Base-by-base conservation (phyloP, 2,329 filamentous ascomycete species). In the Neocucurbitaria cava region DNA sequence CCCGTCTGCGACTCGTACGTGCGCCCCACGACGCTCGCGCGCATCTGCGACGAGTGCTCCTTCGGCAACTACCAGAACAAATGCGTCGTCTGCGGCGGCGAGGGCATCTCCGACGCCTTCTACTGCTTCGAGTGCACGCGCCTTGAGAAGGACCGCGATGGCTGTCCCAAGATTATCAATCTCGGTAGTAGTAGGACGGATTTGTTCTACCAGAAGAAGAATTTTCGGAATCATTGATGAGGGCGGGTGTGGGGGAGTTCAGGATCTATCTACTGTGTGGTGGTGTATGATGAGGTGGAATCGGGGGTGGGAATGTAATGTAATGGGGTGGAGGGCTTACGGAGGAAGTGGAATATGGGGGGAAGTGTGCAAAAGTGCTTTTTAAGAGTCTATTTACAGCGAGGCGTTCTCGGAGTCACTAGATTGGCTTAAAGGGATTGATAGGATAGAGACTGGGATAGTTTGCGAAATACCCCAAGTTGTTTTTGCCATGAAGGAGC, bases 41-140 rank as follows among this genome's bases (percentile, higher is more conserved):
- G 94, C 72, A 98, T 99, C 81, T 99, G 95, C 83, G 95, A 99
- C 82, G 95, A 99, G 81, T 99, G 95, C 84, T 93, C 91, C 76
- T 99, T 99, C 77, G 95, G 95, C 74, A 99, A 99, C 84, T 99
- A 97, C 83, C 95, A 98, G 81, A 99, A 99, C 83, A 99, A 99
- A 79, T 99, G 95, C 76, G 92, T 99, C 66, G 95, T 99, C 39
- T 99, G 95, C 79, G 95, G 95, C 76, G 95, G 95, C 68, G 95
- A 98, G 80, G 95, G 95, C 26, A 99, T 99, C 76, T 95, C 90
- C 30, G 95, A 99, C 76, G 95, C 95, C 45, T 98, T 98, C 78
- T 99, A 99, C 82, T 99, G 95, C 83, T 98, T 98, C 74, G 95
- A 99, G 79, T 99, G 95, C 77, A 99, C 95, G 54, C 86, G 95